phyloP scores from a whole-genome alignment of 1,284 basidiomycete species.

The Boletus albobrunnescens region DNA sequence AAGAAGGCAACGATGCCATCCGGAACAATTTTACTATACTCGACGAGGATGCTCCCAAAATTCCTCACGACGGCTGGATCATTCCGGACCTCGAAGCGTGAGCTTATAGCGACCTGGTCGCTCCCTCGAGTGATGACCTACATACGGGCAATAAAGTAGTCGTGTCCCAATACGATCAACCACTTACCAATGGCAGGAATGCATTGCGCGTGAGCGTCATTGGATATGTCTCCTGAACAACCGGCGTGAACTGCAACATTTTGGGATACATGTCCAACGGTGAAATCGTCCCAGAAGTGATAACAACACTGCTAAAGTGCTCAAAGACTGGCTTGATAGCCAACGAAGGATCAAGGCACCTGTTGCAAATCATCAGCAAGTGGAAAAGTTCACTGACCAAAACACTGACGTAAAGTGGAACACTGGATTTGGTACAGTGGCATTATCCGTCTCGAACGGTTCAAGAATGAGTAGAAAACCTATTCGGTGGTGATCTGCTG shows the following conservation, averaged over 20 bases:
- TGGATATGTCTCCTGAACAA: constrained; percentile 94
- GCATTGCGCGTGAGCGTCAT: constrained; percentile 98
- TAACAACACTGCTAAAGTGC: constrained; percentile 96
- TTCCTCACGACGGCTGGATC: constrained; percentile 99
- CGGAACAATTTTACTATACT: constrained; percentile 96
- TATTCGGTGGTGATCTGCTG: constrained; percentile 30
- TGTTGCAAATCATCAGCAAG: constrained; percentile 35
- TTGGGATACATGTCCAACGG: constrained; percentile 99
- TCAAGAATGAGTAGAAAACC: constrained; percentile 97
- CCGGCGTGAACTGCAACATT: constrained; percentile 97
- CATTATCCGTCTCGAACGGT: constrained; percentile 98
- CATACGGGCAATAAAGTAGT: neutral
- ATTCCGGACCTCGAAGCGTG: constrained; percentile 98
- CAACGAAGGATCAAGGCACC: constrained; percentile 94
- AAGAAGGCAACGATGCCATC: constrained; percentile 99
- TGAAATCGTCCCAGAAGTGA: constrained; percentile 97
- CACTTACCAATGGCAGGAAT: constrained; percentile 88
- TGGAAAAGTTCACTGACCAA: neutral
- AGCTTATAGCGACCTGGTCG: constrained; percentile 98
- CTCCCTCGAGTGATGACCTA: constrained; percentile 97
- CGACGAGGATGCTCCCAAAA: constrained; percentile 96
- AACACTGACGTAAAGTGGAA: constrained; percentile 90
- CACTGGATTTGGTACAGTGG: constrained; percentile 97
- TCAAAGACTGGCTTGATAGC: constrained; percentile 99
- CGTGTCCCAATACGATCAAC: neutral